Base-by-base conservation (phyloP, 2,329 filamentous ascomycete species). In the Colletotrichum abscissum region DNA sequence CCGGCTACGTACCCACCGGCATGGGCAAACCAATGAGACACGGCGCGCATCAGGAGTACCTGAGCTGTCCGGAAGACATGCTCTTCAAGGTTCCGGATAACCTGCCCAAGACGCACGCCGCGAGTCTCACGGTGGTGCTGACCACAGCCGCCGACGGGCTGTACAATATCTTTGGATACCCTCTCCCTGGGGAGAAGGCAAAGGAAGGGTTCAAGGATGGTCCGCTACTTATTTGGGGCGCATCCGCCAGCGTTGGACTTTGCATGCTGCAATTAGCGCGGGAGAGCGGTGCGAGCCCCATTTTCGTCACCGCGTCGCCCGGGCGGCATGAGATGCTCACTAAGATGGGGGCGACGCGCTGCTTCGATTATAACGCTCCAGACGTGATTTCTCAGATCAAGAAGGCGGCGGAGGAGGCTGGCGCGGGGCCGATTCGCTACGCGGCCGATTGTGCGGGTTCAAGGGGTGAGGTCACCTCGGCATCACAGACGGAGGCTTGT, bases 191-290 rank as follows among this genome's bases (percentile, higher is more conserved):
- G 3, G 68, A 70, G 4, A 57, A 62, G 11, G n/a, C 74, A 1
- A 35, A 72, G 9, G 26, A 1, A 3, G 67, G 26, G 16, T 59
- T 74, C 7, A 72, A 68, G 6, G 69, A 68, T 1, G 72, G 78
- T 7, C 76, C 77, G 1, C 7, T 83, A 7, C 69, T 84, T 19
- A 78, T 84, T 56, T 84, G 83, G 83, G 83, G 82, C n/a, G 83
- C 80, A 8, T 79, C 78, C 4, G 79, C 79, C 1, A 78, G 77
- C 52, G 82, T 84, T 1, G 83, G 83, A 8, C 74, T 78, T 35
- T 78, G 77, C 26, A 80, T 80, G 5, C 78, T 84, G 19, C 82
- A 84, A 63, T 72, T 84, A 2, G 82, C 82, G 0, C 75, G 74
- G 6, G 78, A 79, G 0, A 78, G 80, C 1, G 83, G 82, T 3